Evolutionary conservation across 352 stramenopile genomes (phyloP).

Genomic region (Globisporangium radiosum): DNA sequence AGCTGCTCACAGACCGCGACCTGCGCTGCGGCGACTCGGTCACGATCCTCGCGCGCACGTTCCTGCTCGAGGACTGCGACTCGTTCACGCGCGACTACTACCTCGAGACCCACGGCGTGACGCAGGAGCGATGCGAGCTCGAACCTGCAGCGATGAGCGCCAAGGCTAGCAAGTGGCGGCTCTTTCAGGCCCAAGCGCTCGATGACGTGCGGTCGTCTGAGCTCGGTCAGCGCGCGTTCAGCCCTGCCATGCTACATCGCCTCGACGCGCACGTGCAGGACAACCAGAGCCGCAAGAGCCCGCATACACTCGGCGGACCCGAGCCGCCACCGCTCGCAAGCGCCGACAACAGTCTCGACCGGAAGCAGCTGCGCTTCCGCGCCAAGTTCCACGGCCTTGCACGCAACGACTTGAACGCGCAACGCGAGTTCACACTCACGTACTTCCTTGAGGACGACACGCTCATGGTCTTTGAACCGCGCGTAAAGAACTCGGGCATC

Average conservation of each 20-base stretch:
- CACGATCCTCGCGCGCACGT: conserved; percentile 72
- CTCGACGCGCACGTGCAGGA: conserved; percentile 14
- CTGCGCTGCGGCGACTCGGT: conserved; percentile 80
- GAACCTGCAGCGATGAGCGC: background rate
- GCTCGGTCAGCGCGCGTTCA: conserved; percentile 10
- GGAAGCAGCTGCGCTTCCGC: conserved; percentile 71
- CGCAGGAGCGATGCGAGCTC: conserved; percentile 54
- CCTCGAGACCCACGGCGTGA: conserved; percentile 68
- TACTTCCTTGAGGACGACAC: conserved; percentile 81
- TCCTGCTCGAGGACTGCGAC: conserved; percentile 91
- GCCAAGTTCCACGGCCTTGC: conserved; percentile 44
- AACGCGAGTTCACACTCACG: conserved; percentile 70
- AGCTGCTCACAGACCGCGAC: conserved; percentile 57
- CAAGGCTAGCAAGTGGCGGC: conserved; percentile 41
- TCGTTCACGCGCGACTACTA: conserved; percentile 90
- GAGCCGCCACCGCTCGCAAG: conserved; percentile 27
- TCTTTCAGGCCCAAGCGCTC: conserved; percentile 28
- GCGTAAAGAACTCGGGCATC: conserved; percentile 60
- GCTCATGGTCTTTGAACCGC: conserved; percentile 67
- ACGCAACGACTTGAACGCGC: conserved; percentile 26
- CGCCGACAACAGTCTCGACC: conserved; percentile 27
- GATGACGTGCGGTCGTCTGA: background rate
- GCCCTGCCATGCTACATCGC: conserved; percentile 11
- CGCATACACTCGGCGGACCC: background rate
- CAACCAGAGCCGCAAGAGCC: conserved; percentile 9